phyloP scores from a whole-genome alignment of 345 rosid genomes.

The Erodium maritimum region DNA sequence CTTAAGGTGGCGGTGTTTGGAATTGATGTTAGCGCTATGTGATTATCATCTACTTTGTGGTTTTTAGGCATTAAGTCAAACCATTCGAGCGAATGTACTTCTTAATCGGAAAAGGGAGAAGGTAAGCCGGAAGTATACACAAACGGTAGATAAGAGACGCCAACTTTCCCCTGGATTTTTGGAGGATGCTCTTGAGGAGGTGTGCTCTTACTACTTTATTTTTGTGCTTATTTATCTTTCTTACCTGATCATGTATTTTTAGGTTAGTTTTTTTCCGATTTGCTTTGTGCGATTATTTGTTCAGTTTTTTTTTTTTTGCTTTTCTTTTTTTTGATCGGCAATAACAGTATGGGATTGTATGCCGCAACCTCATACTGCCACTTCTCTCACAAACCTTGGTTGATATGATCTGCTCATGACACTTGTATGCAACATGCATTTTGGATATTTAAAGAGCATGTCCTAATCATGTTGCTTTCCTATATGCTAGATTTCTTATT shows the following conservation, averaged over 20 bases:
- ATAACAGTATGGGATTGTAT: too few relatives aligned
- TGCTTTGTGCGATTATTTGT: not conserved
- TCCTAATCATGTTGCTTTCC: not conserved
- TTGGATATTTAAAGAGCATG: not conserved
- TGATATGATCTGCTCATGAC: not conserved
- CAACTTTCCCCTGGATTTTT: conserved; percentile 87
- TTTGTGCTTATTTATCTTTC: conserved; percentile 3
- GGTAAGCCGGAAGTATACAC: conserved; percentile 71
- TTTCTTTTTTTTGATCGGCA: too few relatives aligned
- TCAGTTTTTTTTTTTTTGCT: not conserved
- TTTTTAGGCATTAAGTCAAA: conserved; percentile 82
- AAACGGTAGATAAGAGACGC: conserved; percentile 51
- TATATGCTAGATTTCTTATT: not conserved
- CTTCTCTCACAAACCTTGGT: too few relatives aligned
- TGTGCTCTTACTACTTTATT: conserved; percentile 16
- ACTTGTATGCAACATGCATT: not conserved
- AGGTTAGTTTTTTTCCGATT: too few relatives aligned
- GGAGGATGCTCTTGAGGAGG: conserved; percentile 98
- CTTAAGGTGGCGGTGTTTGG: conserved; percentile 5
- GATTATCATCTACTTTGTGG: conserved; percentile 8
- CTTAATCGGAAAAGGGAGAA: conserved; percentile 87
- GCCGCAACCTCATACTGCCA: too few relatives aligned
- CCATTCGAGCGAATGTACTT: conserved; percentile 74
- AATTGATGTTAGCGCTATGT: conserved; percentile 2
- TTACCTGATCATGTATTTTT: not conserved